Evolutionary conservation across 495 filamentous ascomycete genomes (phyloP).

Genomic region (Umbilicaria muhlenbergii): DNA sequence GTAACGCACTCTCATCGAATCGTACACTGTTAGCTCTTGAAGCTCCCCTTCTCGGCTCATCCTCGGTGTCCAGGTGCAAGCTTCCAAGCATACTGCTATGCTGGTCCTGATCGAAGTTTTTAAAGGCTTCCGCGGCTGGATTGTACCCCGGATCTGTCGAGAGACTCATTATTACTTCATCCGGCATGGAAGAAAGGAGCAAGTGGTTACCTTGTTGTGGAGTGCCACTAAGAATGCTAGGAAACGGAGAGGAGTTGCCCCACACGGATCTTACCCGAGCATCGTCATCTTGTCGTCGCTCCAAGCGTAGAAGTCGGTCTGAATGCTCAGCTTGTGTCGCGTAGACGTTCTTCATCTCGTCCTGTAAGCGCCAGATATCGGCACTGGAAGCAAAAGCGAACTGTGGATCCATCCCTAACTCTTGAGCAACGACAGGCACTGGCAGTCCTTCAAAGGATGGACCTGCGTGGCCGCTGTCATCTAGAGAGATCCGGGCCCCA

Average conservation of each 20-base stretch:
- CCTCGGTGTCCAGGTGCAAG: slow-evolving; percentile 70
- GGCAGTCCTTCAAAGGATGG: no score
- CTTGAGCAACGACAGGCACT: no score
- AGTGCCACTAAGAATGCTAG: slow-evolving; percentile 46
- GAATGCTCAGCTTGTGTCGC: slow-evolving; percentile 61
- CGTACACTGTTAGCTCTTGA: slow-evolving; percentile 95
- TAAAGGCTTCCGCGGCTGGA: slow-evolving; percentile 60
- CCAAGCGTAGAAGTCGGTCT: slow-evolving; percentile 64
- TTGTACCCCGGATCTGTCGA: slow-evolving; percentile 54
- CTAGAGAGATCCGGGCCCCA: no score
- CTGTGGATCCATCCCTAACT: slow-evolving; percentile 45
- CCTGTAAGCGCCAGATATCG: slow-evolving; percentile 76
- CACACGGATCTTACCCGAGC: slow-evolving; percentile 72
- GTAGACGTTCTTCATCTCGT: slow-evolving; percentile 74
- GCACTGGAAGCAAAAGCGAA: slow-evolving; percentile 48
- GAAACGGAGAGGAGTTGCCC: slow-evolving; percentile 67
- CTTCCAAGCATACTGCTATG: slow-evolving; percentile 52
- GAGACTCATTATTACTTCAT: slow-evolving; percentile 3
- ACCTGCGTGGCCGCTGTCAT: no score
- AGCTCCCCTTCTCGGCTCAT: slow-evolving; percentile 80
- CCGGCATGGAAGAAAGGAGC: slow-evolving; percentile 5
- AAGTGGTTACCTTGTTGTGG: slow-evolving; percentile 56
- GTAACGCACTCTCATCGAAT: slow-evolving; percentile 94
- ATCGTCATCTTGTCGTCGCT: slow-evolving; percentile 72
- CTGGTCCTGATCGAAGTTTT: slow-evolving; percentile 70